phyloP scores from a whole-genome alignment of 345 rosid genomes.

The Camelina laxa region DNA sequence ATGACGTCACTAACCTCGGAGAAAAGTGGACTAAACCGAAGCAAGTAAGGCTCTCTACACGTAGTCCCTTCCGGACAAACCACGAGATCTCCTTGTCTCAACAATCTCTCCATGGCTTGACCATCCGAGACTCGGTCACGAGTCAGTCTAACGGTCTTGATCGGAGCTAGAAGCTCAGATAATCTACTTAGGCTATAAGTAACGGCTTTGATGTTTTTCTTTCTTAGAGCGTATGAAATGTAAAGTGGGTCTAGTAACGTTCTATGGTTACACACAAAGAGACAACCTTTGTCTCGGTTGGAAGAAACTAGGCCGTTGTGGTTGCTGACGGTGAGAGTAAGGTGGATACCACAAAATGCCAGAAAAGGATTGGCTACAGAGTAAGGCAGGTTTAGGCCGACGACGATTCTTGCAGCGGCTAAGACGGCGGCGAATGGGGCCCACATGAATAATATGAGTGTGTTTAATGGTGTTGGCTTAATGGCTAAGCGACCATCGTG shows the following conservation, averaged over 20 bases:
- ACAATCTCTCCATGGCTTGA: conserved; percentile 40
- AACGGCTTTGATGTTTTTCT: conserved; percentile 54
- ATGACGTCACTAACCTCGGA: conserved; percentile 58
- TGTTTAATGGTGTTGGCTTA: conserved; percentile 55
- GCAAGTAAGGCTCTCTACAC: conserved; percentile 65
- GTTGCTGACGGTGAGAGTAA: conserved; percentile 35
- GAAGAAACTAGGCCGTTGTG: background rate
- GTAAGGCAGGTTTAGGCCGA: conserved; percentile 55
- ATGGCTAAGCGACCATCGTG: conserved; percentile 81
- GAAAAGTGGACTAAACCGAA: conserved; percentile 66
- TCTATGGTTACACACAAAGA: conserved; percentile 64
- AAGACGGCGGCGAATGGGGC: conserved; percentile 53
- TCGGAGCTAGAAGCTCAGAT: conserved; percentile 53
- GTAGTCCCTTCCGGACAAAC: conserved; percentile 75
- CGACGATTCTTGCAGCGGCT: conserved; percentile 34
- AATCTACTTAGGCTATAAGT: conserved; percentile 58
- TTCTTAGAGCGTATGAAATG: conserved; percentile 37
- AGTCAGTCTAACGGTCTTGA: conserved; percentile 48
- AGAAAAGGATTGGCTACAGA: conserved; percentile 52
- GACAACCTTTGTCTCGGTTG: conserved; percentile 33
- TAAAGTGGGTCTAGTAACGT: conserved; percentile 61
- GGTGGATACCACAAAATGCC: conserved; percentile 55
- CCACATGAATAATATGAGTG: conserved; percentile 71
- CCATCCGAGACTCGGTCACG: conserved; percentile 53
- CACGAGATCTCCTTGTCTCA: conserved; percentile 52